Conservation (phyloP, 2,329 filamentous ascomycete species). For the Monilinia vaccinii-corymbosi region DNA sequence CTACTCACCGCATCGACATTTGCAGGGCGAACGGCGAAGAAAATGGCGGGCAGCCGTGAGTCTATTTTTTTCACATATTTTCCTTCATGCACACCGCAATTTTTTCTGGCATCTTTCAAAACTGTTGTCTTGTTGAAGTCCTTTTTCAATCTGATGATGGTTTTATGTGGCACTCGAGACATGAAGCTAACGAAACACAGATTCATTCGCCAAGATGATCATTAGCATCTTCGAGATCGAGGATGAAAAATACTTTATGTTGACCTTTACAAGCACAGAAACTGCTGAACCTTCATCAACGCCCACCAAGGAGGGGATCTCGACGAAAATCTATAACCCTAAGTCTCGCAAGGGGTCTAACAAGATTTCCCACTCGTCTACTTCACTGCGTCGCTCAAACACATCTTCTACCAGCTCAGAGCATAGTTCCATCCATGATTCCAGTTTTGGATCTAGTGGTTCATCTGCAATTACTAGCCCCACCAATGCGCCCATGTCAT, state of each 20-base stretch:
- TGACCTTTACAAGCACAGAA: slow-evolving; percentile 61
- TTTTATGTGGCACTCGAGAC: too few relatives aligned
- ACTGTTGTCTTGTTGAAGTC: too few relatives aligned
- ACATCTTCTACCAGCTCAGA: slow-evolving; percentile 24
- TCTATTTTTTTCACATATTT: not conserved
- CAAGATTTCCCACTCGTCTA: not conserved
- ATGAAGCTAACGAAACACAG: slow-evolving; percentile 29
- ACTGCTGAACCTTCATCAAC: slow-evolving; percentile 29
- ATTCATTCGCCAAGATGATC: slow-evolving; percentile 61
- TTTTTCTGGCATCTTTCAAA: not conserved
- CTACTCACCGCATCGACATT: slow-evolving; percentile 14
- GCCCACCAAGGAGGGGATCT: slow-evolving; percentile 10
- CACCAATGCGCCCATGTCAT: slow-evolving; percentile 41
- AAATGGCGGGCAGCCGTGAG: not conserved
- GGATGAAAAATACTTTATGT: slow-evolving; percentile 60
- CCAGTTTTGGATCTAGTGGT: slow-evolving; percentile 17
- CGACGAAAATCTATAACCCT: not conserved
- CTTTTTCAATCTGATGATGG: not conserved
- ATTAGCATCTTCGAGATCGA: slow-evolving; percentile 65
- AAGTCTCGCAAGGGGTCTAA: not conserved
- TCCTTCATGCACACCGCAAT: not conserved
- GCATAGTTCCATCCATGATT: slow-evolving; percentile 20
- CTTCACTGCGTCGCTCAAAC: slow-evolving; percentile 18
- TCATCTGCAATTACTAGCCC: slow-evolving; percentile 41
- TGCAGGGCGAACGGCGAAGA: slow-evolving; percentile 1